phyloP scores from a whole-genome alignment of 352 stramenopile genomes.

The Pythium sp. region DNA sequence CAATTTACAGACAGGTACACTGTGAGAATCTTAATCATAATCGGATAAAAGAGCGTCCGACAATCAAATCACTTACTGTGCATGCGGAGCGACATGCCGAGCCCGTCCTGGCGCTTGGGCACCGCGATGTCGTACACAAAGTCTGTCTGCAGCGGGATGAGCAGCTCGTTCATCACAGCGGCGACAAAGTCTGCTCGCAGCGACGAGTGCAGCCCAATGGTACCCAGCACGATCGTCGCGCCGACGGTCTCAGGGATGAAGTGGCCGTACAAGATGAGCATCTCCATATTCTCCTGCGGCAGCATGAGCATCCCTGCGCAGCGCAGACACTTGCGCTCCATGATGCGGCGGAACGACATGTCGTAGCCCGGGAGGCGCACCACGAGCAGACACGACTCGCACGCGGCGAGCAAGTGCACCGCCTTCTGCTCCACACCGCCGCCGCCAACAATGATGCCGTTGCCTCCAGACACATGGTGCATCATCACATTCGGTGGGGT shows the following conservation, averaged over 20 bases:
- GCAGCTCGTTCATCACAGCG: conserved; percentile 80
- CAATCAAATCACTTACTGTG: conserved; percentile 43
- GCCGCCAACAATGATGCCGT: background rate
- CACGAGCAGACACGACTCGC: conserved; percentile 73
- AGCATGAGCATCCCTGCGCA: conserved; percentile 58
- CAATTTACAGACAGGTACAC: background rate
- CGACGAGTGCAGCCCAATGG: conserved; percentile 70
- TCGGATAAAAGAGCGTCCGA: background rate
- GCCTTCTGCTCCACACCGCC: conserved; percentile 33
- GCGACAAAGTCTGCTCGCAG: conserved; percentile 79
- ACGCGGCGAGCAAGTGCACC: conserved; percentile 63
- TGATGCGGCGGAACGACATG: conserved; percentile 80
- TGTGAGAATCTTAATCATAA: no score
- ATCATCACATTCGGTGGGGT: conserved; percentile 18
- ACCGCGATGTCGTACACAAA: conserved; percentile 82
- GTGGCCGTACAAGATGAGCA: conserved; percentile 85
- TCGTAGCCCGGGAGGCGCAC: conserved; percentile 63
- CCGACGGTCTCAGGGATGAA: conserved; percentile 73
- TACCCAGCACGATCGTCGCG: conserved; percentile 58
- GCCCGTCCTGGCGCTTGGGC: conserved; percentile 71
- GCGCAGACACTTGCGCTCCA: conserved; percentile 74
- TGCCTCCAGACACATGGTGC: conserved; percentile 4
- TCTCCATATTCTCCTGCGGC: conserved; percentile 81
- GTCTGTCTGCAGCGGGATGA: conserved; percentile 75
- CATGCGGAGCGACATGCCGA: conserved; percentile 87